Evolutionary conservation across 2,329 filamentous ascomycete species (phyloP).

Genomic region (Alternaria brassicicola): DNA sequence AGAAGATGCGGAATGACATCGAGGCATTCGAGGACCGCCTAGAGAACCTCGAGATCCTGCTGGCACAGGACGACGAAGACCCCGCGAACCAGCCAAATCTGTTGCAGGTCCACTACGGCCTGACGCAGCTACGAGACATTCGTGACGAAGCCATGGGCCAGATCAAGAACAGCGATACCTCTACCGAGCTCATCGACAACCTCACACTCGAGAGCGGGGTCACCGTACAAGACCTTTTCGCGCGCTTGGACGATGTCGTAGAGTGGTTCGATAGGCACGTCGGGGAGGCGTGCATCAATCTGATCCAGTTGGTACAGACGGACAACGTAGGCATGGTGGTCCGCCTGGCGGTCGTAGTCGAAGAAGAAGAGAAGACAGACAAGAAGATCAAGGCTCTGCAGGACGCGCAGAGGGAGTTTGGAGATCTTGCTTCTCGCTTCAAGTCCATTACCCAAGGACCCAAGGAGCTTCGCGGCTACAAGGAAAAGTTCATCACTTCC

Average conservation of each 20-base stretch:
- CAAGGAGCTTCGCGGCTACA: slow-evolving; percentile 91
- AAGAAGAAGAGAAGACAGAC: slow-evolving; percentile 96
- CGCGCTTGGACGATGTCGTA: slow-evolving; percentile 81
- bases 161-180: slow-evolving; percentile 79
- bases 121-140: slow-evolving; percentile 91
- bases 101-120: slow-evolving; percentile 85
- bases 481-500: slow-evolving; percentile 88
- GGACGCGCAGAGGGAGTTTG: slow-evolving; percentile 93
- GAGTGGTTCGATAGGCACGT: slow-evolving; percentile 97
- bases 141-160: slow-evolving; percentile 96
- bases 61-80: slow-evolving; percentile 83
- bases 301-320: slow-evolving; percentile 83
- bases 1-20: slow-evolving; percentile 90
- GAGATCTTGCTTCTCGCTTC: slow-evolving; percentile 90
- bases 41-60: slow-evolving; percentile 74
- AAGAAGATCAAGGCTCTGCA: slow-evolving; percentile 88
- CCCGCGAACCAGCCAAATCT: slow-evolving; percentile 91
- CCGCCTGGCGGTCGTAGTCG: slow-evolving; percentile 86
- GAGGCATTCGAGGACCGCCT: slow-evolving; percentile 85
- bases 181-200: slow-evolving; percentile 89
- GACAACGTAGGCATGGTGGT: slow-evolving; percentile 92
- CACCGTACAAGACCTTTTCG: slow-evolving; percentile 89
- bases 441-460: slow-evolving; percentile 94
- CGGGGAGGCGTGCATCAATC: slow-evolving; percentile 82
- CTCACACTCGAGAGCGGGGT: slow-evolving; percentile 66